A percentile compares a stretch with the other conserved stretches of the same genome.
phyloP scores from a whole-genome alignment of 2,329 filamentous ascomycete genomes.

The Lachnellula suecica region DNA sequence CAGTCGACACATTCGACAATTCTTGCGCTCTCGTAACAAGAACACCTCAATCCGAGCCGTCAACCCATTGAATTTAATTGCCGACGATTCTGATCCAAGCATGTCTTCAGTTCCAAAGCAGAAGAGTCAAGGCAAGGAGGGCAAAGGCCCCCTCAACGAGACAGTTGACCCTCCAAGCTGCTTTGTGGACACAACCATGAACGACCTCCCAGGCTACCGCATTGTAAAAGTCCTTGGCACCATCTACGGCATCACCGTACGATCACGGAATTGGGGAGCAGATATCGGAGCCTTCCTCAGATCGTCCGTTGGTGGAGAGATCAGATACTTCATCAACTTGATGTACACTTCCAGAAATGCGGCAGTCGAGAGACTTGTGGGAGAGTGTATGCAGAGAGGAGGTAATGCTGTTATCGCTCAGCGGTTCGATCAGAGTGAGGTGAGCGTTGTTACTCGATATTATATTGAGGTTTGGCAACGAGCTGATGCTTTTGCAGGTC shows the following conservation, averaged over 20 bases:
- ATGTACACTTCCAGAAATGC: constrained; percentile 45
- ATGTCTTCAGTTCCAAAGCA: background rate
- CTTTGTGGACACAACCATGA: constrained; percentile 65
- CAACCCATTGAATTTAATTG: too few relatives aligned
- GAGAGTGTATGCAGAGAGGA: too few relatives aligned
- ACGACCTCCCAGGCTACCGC: constrained; percentile 59
- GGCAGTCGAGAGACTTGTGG: background rate
- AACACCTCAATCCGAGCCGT: too few relatives aligned
- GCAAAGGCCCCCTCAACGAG: background rate
- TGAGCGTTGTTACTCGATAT: too few relatives aligned
- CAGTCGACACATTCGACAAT: too few relatives aligned
- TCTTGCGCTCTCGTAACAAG: too few relatives aligned
- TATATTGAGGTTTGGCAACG: too few relatives aligned
- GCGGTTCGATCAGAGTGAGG: too few relatives aligned
- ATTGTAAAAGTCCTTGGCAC: constrained; percentile 56
- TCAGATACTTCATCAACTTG: constrained; percentile 56
- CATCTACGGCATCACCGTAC: constrained; percentile 19
- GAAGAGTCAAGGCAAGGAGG: background rate
- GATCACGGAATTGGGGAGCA: constrained; percentile 57
- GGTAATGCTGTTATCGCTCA: too few relatives aligned
- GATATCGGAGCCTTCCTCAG: constrained; percentile 57
- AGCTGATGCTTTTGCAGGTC: too few relatives aligned
- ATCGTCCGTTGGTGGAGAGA: constrained; percentile 57
- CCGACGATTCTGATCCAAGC: background rate
- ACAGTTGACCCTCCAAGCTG: constrained; percentile 39